phyloP scores from a whole-genome alignment of 768 basidiomycete species.

The Hygrophoropsis aurantiaca region DNA sequence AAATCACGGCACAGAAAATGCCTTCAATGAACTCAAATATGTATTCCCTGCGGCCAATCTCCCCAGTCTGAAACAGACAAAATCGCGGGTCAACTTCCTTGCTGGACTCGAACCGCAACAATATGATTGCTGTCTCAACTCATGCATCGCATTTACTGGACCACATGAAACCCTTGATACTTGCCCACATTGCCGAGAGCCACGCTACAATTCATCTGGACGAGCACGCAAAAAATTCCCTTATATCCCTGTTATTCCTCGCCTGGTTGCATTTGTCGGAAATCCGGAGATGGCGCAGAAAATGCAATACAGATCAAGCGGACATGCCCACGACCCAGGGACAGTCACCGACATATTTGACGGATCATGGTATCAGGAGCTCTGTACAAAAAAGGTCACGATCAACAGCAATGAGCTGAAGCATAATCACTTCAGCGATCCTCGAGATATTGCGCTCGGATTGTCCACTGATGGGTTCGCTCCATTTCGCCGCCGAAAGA shows the following conservation, averaged over 20 bases:
- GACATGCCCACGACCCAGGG: slow-evolving; percentile 18
- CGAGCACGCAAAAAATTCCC: slow-evolving; percentile 28
- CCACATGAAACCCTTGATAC: slow-evolving; percentile 18
- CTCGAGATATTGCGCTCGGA: slow-evolving; percentile 41
- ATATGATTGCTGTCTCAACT: slow-evolving; percentile 45
- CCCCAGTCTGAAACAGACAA: slow-evolving; percentile 14
- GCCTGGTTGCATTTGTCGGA: slow-evolving; percentile 24
- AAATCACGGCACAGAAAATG: slow-evolving; percentile 20
- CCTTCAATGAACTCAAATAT: slow-evolving; percentile 23
- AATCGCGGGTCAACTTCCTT: slow-evolving; percentile 25
- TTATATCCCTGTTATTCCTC: slow-evolving; percentile 40
- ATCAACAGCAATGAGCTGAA: slow-evolving; percentile 21
- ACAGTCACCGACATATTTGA: slow-evolving; percentile 38
- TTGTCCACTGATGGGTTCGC: slow-evolving; percentile 45
- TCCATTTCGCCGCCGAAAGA: slow-evolving; percentile 28
- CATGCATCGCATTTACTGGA: slow-evolving; percentile 39
- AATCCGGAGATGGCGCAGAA: slow-evolving; percentile 17
- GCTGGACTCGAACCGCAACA: slow-evolving; percentile 29
- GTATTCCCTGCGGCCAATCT: slow-evolving; percentile 21
- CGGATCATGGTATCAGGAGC: slow-evolving; percentile 24
- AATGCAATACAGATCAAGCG: slow-evolving; percentile 28
- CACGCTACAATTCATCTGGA: slow-evolving; percentile 19
- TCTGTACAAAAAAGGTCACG: slow-evolving; percentile 22
- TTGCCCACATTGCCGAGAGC: slow-evolving; percentile 36
- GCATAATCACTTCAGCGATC: slow-evolving; percentile 35